A percentile compares a stretch with the other conserved stretches of the same genome.
Evolutionary conservation across 2,329 filamentous ascomycete genomes (phyloP).

Genomic region (Curvularia verruculosa): DNA sequence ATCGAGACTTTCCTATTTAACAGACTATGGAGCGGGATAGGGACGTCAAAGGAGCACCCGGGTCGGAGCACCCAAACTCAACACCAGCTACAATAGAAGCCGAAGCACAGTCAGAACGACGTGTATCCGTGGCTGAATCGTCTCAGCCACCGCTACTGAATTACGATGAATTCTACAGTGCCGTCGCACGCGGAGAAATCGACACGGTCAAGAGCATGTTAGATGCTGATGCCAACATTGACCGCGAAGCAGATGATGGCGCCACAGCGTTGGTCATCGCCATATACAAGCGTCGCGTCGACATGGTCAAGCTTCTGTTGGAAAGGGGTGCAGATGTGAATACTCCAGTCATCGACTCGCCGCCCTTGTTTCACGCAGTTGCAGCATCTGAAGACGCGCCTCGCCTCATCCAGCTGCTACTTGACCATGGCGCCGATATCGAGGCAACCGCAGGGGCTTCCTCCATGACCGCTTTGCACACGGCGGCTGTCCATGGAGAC

Average conservation of each 20-base stretch:
- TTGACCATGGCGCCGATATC: constrained; percentile 24
- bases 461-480: not conserved
- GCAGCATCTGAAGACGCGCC: constrained; percentile 5
- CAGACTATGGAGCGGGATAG: not conserved
- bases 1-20: not conserved
- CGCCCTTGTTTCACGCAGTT: constrained; percentile 17
- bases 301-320: not conserved
- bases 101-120: not conserved
- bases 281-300: not conserved
- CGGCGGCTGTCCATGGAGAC: not conserved
- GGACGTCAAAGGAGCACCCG: no score
- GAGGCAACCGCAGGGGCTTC: constrained; percentile 3
- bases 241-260: not conserved
- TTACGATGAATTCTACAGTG: not conserved
- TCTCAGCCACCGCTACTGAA: not conserved
- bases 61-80: not conserved
- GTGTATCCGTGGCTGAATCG: not conserved
- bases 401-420: constrained; percentile 24
- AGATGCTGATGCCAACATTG: not conserved
- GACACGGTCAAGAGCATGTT: not conserved
- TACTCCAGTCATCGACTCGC: not conserved
- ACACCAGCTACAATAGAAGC: not conserved
- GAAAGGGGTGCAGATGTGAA: not conserved
- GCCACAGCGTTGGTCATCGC: not conserved
- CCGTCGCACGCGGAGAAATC: not conserved